A percentile compares a stretch with the other conserved stretches of the same genome.
phyloP scores from a whole-genome alignment of 2,329 filamentous ascomycete species.

The Diaporthe vaccinii region DNA sequence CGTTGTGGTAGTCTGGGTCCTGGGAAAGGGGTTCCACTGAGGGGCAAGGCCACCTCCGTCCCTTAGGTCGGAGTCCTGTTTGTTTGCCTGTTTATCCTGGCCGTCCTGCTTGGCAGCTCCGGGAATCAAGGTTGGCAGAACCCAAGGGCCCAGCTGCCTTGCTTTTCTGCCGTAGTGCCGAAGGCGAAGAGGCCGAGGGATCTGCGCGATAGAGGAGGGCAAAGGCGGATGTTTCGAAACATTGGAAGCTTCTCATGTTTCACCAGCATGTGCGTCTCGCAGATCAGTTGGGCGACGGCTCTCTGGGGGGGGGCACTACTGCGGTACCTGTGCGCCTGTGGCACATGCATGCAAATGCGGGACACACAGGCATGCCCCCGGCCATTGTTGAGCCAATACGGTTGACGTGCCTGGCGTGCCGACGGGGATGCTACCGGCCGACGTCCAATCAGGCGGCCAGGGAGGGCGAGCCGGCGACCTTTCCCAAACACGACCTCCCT shows the following conservation, averaged over 20 bases:
- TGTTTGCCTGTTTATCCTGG: slow-evolving; percentile 6
- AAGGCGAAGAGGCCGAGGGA: background rate
- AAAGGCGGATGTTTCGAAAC: slow-evolving; percentile 23
- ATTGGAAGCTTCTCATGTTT: slow-evolving; percentile 32
- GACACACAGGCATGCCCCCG: slow-evolving; percentile 1
- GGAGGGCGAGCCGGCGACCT: slow-evolving; percentile 35
- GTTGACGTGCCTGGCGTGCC: slow-evolving; percentile 16
- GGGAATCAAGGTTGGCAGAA: background rate
- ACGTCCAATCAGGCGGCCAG: slow-evolving; percentile 14
- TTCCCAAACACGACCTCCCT: slow-evolving; percentile 37
- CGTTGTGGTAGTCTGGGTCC: background rate
- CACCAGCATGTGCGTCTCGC: slow-evolving; percentile 11
- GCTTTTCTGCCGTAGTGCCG: background rate
- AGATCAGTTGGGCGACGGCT: slow-evolving; percentile 12
- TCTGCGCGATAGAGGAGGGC: background rate
- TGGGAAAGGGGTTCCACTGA: background rate
- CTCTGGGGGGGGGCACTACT: background rate
- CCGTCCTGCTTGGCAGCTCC: slow-evolving; percentile 1
- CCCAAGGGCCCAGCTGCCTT: background rate
- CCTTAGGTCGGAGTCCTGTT: background rate
- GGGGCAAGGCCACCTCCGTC: background rate
- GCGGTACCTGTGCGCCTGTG: background rate
- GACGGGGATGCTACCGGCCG: background rate
- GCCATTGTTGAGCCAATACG: background rate
- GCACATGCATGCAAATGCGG: background rate